Evolutionary conservation across 2,329 filamentous ascomycete genomes (phyloP).

Genomic region (Verticillium dahliae): DNA sequence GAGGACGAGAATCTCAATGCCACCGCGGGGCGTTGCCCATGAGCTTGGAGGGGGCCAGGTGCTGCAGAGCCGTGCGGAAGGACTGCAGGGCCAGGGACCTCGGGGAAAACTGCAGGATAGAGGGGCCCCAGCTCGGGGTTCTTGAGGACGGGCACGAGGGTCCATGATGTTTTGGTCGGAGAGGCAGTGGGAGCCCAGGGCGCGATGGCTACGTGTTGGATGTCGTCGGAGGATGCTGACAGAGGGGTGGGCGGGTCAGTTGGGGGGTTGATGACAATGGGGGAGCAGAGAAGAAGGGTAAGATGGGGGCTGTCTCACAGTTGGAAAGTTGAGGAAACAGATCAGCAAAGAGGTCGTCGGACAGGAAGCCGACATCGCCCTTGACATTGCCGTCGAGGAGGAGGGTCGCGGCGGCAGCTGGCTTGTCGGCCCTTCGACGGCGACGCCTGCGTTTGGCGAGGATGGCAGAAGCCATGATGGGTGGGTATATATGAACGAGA

Average conservation of each 20-base stretch:
- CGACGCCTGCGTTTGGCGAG: conserved; percentile 36
- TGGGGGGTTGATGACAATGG: not conserved
- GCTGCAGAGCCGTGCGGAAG: conserved; percentile 68
- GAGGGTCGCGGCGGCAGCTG: conserved; percentile 71
- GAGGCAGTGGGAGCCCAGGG: conserved; percentile 60
- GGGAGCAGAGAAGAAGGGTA: not conserved
- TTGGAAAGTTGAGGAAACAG: conserved; percentile 61
- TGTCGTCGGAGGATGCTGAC: conserved; percentile 21
- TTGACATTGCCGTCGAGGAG: conserved; percentile 74
- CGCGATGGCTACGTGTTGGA: conserved; percentile 64
- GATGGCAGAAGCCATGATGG: conserved; percentile 17
- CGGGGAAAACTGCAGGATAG: conserved; percentile 73
- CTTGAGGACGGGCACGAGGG: conserved; percentile 68
- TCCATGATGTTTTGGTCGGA: conserved; percentile 67
- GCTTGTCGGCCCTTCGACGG: conserved; percentile 60
- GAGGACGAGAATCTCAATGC: conserved; percentile 77
- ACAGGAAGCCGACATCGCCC: conserved; percentile 79
- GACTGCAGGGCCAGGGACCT: conserved; percentile 68
- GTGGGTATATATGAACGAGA: not conserved
- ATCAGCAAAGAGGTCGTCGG: conserved; percentile 77
- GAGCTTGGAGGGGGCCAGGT: conserved; percentile 68
- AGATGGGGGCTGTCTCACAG: conserved; percentile 32
- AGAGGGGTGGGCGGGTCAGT: not conserved
- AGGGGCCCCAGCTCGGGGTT: conserved; percentile 63
- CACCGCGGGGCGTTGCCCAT: conserved; percentile 63